Percentiles rank a stretch among this genome's conserved stretches.
Evolutionary conservation across 495 filamentous ascomycete genomes (phyloP).

Genomic region (Aspergillus taichungensis): DNA sequence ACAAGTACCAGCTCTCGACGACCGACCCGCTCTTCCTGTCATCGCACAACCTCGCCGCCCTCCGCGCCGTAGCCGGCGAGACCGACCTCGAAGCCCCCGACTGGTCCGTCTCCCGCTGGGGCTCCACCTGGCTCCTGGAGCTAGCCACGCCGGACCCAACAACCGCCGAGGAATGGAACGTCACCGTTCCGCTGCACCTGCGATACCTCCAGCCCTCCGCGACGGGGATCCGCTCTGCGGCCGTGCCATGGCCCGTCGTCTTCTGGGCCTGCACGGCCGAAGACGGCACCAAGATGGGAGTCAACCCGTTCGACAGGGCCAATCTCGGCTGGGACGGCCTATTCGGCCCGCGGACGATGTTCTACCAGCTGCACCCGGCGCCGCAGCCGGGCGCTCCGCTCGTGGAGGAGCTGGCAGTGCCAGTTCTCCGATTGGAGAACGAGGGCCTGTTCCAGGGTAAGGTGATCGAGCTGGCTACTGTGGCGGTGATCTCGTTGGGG

Average conservation of each 20-base stretch:
- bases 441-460: conserved; percentile 42
- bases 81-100: conserved; percentile 91
- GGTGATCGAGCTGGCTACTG: conserved; percentile 63
- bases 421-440: conserved; percentile 49
- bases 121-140: conserved; percentile 69
- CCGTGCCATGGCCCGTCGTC: conserved; percentile 65
- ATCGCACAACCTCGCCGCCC: conserved; percentile 61
- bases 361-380: conserved; percentile 70
- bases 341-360: conserved; percentile 72
- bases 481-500: conserved; percentile 56
- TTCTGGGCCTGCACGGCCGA: conserved; percentile 89
- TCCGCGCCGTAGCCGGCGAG: conserved; percentile 64
- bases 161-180: conserved; percentile 48
- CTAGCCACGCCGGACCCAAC: conserved; percentile 42
- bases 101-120: conserved; percentile 72
- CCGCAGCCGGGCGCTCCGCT: conserved; percentile 31
- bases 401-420: conserved; percentile 56
- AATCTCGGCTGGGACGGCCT: conserved; percentile 82
- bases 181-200: conserved; percentile 76
- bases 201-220: conserved; percentile 62
- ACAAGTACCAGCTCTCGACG: conserved; percentile 71
- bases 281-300: conserved; percentile 62
- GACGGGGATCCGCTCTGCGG: conserved; percentile 36
- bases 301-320: conserved; percentile 76
- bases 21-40: conserved; percentile 59